phyloP scores from a whole-genome alignment of 106 monocot genomes.

The Apostasia shenzhenica region DNA sequence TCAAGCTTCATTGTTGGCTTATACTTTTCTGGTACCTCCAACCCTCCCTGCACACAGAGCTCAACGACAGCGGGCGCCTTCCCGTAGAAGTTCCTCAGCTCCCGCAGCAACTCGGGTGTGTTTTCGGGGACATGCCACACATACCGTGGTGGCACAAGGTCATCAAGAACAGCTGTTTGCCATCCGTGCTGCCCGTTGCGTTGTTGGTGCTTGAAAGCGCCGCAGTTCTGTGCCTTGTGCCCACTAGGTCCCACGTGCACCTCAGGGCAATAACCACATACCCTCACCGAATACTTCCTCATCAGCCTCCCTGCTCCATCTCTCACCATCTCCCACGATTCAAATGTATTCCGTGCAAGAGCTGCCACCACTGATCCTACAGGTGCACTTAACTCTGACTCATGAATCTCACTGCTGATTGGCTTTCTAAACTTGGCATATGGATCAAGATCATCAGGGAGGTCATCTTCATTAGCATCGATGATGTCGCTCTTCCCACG shows the following conservation, averaged over 20 bases:
- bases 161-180: slow-evolving; percentile 80
- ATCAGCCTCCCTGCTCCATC: slow-evolving; percentile 62
- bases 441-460: slow-evolving; percentile 49
- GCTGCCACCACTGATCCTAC: slow-evolving; percentile 29
- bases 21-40: slow-evolving; percentile 67
- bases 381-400: slow-evolving; percentile 23
- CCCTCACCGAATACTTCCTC: slow-evolving; percentile 81
- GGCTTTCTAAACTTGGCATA: slow-evolving; percentile 31
- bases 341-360: slow-evolving; percentile 53
- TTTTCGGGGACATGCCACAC: slow-evolving; percentile 89
- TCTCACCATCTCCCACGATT: slow-evolving; percentile 75
- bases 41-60: slow-evolving; percentile 79
- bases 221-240: slow-evolving; percentile 93
- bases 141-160: slow-evolving; percentile 78
- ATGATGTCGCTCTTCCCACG: slow-evolving; percentile 60
- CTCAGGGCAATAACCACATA: slow-evolving; percentile 97
- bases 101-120: slow-evolving; percentile 36
- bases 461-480: slow-evolving; percentile 89
- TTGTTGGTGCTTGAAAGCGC: slow-evolving; percentile 91
- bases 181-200: slow-evolving; percentile 97
- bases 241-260: slow-evolving; percentile 78
- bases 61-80: slow-evolving; percentile 95
- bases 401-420: slow-evolving; percentile 43
- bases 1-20: slow-evolving; percentile 85
- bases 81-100: slow-evolving; percentile 86